phyloP scores from a whole-genome alignment of 2,329 filamentous ascomycete genomes.

The Alternaria tenuissima region DNA sequence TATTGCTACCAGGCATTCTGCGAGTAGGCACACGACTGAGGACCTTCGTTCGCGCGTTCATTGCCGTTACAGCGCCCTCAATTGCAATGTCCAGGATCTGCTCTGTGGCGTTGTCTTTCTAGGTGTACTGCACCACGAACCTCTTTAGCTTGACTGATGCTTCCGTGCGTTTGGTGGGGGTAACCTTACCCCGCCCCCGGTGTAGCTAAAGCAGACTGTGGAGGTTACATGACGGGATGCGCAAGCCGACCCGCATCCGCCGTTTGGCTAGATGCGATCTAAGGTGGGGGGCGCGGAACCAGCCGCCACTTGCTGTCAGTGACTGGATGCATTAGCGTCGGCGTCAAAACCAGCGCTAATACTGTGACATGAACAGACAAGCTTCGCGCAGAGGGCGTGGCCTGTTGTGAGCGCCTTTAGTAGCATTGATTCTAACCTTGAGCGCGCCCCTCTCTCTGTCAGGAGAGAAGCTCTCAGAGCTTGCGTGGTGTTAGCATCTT shows the following conservation, averaged over 20 bases:
- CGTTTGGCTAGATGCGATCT: not conserved
- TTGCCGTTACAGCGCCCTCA: not conserved
- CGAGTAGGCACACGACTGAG: not conserved
- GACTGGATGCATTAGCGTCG: not conserved
- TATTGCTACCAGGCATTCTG: not conserved
- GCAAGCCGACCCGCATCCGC: not conserved
- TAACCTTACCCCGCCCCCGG: not conserved
- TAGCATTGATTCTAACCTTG: not conserved
- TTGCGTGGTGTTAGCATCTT: not conserved
- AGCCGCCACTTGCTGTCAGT: not conserved
- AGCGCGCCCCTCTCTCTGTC: not conserved
- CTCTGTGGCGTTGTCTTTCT: not conserved
- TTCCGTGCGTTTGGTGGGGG: not conserved
- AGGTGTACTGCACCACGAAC: not conserved
- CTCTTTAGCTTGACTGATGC: not conserved
- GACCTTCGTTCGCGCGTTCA: not conserved
- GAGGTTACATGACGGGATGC: not conserved
- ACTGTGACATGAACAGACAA: not conserved
- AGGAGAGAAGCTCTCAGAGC: not conserved
- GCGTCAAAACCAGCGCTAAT: not conserved
- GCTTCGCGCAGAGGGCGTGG: not conserved
- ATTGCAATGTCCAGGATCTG: not conserved
- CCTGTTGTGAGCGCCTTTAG: not conserved
- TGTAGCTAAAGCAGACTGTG: not conserved
- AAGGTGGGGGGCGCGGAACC: not conserved